Conservation (phyloP, 495 filamentous ascomycete species). For the Talaromyces wortmannii region DNA sequence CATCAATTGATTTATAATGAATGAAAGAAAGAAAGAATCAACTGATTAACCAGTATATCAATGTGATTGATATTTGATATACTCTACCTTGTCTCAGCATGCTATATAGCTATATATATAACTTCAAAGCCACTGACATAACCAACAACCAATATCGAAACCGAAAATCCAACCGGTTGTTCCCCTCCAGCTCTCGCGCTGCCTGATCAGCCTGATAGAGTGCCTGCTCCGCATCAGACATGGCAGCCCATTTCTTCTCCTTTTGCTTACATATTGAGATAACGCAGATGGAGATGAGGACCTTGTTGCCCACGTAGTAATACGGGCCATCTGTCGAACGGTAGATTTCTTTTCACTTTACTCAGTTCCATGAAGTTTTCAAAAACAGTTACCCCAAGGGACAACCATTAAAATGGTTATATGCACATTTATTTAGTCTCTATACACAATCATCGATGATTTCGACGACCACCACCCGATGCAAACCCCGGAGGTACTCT, state of each 20-base stretch:
- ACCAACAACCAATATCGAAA: neutral
- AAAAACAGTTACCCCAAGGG: too few relatives aligned
- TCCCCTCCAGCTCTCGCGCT: slow-evolving; percentile 25
- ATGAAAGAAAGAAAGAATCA: too few relatives aligned
- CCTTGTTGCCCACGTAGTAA: slow-evolving; percentile 31
- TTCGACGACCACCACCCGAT: slow-evolving; percentile 25
- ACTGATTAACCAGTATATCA: too few relatives aligned
- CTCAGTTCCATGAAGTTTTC: too few relatives aligned
- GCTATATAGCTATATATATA: too few relatives aligned
- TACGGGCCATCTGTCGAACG: slow-evolving; percentile 24
- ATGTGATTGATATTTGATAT: too few relatives aligned
- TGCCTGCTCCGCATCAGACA: slow-evolving; percentile 22
- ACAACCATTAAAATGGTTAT: too few relatives aligned
- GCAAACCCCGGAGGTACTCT: slow-evolving; percentile 28
- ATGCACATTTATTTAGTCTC: too few relatives aligned
- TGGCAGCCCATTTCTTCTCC: slow-evolving; percentile 25
- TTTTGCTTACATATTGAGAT: slow-evolving; percentile 29
- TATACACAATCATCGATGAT: slow-evolving; percentile 33
- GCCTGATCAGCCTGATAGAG: slow-evolving; percentile 22
- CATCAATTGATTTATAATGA: too few relatives aligned
- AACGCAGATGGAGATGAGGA: slow-evolving; percentile 22
- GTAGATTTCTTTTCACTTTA: too few relatives aligned
- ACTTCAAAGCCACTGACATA: too few relatives aligned
- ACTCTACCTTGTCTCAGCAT: too few relatives aligned
- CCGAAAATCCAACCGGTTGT: slow-evolving; percentile 31